Conservation (phyloP, 208 protist species). For the Herpetomonas tarakana region DNA sequence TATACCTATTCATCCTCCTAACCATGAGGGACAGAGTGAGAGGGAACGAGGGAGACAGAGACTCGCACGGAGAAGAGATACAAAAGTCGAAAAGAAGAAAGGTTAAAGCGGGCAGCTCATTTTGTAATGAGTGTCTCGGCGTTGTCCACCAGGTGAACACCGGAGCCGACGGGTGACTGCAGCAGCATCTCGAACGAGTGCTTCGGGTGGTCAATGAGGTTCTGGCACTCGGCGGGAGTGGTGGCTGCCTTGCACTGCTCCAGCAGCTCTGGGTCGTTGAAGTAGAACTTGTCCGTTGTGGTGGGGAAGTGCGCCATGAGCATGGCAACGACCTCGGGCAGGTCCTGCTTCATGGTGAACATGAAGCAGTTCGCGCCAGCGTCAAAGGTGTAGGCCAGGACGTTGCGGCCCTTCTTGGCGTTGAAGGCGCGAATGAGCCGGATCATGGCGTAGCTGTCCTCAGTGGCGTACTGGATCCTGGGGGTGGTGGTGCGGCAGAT, state of each 20-base stretch:
- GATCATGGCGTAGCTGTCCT: slow-evolving; percentile 96
- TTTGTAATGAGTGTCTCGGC: slow-evolving; percentile 43
- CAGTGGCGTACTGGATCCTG: slow-evolving; percentile 98
- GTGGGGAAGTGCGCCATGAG: slow-evolving; percentile 92
- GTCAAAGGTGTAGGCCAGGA: slow-evolving; percentile 99
- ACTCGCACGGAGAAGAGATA: too few species aligned
- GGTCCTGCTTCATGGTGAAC: slow-evolving; percentile 88
- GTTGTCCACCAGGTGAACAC: slow-evolving; percentile 48
- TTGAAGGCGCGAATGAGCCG: slow-evolving; percentile 93
- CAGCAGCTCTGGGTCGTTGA: slow-evolving; percentile 54
- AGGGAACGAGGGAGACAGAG: too few species aligned
- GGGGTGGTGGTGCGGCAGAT: slow-evolving; percentile 97
- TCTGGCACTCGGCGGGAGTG: slow-evolving; percentile 23
- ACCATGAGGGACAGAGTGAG: too few species aligned
- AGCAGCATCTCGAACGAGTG: slow-evolving; percentile 84
- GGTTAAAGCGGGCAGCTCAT: too few species aligned
- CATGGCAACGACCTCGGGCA: slow-evolving; percentile 85
- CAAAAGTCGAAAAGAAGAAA: too few species aligned
- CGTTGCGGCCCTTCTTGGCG: slow-evolving; percentile 52
- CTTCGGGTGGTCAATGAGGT: slow-evolving; percentile 79
- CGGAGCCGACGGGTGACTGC: slow-evolving; percentile 75
- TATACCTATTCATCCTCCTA: too few species aligned
- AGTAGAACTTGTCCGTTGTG: slow-evolving; percentile 55
- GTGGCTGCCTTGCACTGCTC: slow-evolving; percentile 34
- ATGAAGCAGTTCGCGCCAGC: slow-evolving; percentile 99